Evolutionary conservation across 1,284 basidiomycete genomes (phyloP).

Genomic region (Athelia psychrophila): DNA sequence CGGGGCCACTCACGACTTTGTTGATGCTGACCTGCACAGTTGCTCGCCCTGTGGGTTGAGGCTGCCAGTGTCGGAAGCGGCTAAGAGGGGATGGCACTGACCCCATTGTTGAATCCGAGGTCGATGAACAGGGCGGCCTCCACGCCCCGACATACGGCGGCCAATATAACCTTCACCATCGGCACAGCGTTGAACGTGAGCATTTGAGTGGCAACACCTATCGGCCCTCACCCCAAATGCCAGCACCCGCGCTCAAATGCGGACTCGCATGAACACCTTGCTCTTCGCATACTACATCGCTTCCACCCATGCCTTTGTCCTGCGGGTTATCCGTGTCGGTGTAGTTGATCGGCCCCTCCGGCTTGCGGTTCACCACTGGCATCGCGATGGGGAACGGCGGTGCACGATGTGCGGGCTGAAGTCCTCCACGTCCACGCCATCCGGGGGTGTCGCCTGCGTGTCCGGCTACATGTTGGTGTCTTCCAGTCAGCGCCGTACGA

Average conservation of each 20-base stretch:
- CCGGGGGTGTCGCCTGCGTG: not conserved
- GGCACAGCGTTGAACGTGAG: not conserved
- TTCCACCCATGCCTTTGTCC: not conserved
- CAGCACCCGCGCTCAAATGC: no score
- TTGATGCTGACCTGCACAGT: not conserved
- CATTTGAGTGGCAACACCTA: not conserved
- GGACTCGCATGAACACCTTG: not conserved
- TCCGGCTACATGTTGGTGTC: not conserved
- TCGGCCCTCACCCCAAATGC: not conserved
- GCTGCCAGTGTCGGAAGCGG: not conserved
- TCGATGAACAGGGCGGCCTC: not conserved
- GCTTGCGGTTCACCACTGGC: not conserved
- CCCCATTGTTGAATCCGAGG: not conserved
- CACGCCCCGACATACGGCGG: not conserved
- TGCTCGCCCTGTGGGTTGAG: not conserved
- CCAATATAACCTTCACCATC: not conserved
- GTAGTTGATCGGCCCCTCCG: not conserved
- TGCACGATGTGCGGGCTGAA: not conserved
- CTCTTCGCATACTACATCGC: not conserved
- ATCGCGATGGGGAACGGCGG: not conserved
- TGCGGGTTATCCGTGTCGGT: not conserved
- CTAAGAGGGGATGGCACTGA: not conserved
- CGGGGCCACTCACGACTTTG: not conserved
- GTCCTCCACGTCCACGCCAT: conserved; percentile 1
- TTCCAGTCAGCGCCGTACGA: not conserved